Base-by-base conservation (phyloP, 1,284 basidiomycete species). In the Omphalotus olearius region DNA sequence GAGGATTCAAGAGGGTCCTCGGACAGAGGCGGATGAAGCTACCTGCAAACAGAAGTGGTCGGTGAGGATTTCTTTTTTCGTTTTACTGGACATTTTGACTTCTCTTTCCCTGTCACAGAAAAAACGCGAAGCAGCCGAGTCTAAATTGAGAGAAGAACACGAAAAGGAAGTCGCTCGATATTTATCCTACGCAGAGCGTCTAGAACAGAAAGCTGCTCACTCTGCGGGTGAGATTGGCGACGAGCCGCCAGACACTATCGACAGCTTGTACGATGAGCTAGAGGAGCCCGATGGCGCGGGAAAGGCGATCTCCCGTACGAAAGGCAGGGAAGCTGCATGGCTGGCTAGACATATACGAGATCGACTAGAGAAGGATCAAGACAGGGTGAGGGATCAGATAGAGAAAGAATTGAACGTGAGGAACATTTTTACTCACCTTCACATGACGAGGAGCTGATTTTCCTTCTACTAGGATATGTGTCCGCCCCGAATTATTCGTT, bases 401-500 rank as follows among this genome's bases (percentile, higher is more conserved):
- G 84, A 88, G 54, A 69, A 73, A 44, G 86, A 92, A 56, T 70
- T 95, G 7, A 72, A 79, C 60, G 90, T 91, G 61, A 47, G 75
- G 3, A 33, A 9, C 59, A 14, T 25, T 20, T 11, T 3, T 14
- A 30, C 26, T 39, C 36, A 20, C 16, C 47, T 35, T 56, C 53
- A 14, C 33, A 53, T 18, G 33, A 62, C 37, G 5, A 30, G 35
- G 30, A 33, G 20, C n/a, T 28, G 33, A 23, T 36, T 41, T 36
- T 17, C 2, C 28, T 53, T 36, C 37, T 58, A 33, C 52, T 64
- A 95, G 87, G 66, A 68, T 14, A 60, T 73, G 13, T 95, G 86
- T 61, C 93, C 94, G 2, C 79, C 84, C 1, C 82, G 95, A 10
- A 73, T 88, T 18, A 86, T 93, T 11, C 82, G 88, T 40, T 82